phyloP scores from a whole-genome alignment of 169 alveolate species.

The Perkinsus chesapeaki region DNA sequence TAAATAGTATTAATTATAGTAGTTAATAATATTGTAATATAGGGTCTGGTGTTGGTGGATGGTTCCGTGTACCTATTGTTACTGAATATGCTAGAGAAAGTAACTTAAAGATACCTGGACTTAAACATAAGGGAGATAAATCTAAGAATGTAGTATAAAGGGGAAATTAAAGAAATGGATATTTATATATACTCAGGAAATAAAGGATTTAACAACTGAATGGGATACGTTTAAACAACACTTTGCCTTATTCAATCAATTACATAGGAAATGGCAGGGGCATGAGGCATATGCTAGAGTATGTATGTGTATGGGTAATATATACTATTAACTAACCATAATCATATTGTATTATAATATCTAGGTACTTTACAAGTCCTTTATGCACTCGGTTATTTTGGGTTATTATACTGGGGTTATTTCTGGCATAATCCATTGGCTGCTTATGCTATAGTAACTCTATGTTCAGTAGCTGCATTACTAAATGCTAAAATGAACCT shows the following conservation, averaged over 20 bases:
- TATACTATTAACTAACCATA: background rate
- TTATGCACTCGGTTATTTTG: background rate
- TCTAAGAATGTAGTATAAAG: background rate
- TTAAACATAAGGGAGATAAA: background rate
- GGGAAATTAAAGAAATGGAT: too few species aligned
- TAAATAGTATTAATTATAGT: background rate
- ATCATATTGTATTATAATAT: background rate
- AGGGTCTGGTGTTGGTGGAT: background rate
- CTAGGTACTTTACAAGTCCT: background rate
- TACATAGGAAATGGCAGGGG: constrained; percentile 30
- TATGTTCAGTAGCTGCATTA: background rate
- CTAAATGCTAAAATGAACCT: background rate
- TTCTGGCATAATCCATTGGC: background rate
- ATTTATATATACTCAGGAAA: too few species aligned
- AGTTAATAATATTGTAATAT: background rate
- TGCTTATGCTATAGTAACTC: background rate
- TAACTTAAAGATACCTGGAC: background rate
- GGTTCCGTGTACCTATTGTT: background rate
- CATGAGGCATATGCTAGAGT: constrained; percentile 31
- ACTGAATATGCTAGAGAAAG: background rate
- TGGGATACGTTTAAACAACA: constrained; percentile 3
- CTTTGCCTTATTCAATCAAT: background rate
- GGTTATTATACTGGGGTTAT: background rate
- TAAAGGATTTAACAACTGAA: background rate
- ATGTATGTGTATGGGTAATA: constrained; percentile 30